These are phyloP conservation scores for Kodamaea kaohsiungensis DNA, from an alignment of 805 yeast species.

Conservation along the genomic window DNA sequence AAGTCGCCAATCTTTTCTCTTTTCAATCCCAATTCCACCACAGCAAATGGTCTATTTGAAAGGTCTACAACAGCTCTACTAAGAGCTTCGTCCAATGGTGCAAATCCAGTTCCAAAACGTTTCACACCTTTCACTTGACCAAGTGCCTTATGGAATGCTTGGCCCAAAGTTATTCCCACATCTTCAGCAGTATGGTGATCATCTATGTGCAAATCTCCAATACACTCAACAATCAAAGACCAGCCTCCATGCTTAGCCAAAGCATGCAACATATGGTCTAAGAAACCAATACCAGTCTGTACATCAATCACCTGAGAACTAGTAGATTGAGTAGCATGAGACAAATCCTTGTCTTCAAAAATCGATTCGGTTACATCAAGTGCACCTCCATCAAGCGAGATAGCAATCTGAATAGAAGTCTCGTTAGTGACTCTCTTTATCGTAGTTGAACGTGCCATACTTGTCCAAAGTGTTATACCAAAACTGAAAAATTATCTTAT, in stretches of 20 bases:
- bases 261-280: conserved; percentile 98
- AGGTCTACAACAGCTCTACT: conserved; percentile 95
- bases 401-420: conserved; percentile 84
- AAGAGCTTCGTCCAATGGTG: conserved; percentile 95
- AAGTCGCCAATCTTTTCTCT: conserved; percentile 93
- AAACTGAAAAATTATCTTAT: background rate
- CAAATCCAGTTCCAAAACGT: conserved; percentile 90
- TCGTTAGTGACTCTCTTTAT: conserved; percentile 83
- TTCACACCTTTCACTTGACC: conserved; percentile 90
- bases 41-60: conserved; percentile 91
- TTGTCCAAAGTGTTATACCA: no score
- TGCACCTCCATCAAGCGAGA: conserved; percentile 85
- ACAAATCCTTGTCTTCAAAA: conserved; percentile 33
- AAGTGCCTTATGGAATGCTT: conserved; percentile 84
- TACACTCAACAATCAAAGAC: conserved; percentile 86
- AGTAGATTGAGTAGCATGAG: conserved; percentile 69
- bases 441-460: conserved; percentile 36
- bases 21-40: conserved; percentile 82
- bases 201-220: conserved; percentile 93
- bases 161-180: conserved; percentile 88
- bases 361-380: conserved; percentile 63
- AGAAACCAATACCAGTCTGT: conserved; percentile 90
- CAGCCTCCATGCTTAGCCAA: conserved; percentile 96
- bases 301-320: conserved; percentile 72
- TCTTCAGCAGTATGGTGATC: conserved; percentile 98